These are phyloP conservation scores for Calocybe cyanea DNA, from an alignment of 768 basidiomycete species.

Conservation along the genomic window DNA sequence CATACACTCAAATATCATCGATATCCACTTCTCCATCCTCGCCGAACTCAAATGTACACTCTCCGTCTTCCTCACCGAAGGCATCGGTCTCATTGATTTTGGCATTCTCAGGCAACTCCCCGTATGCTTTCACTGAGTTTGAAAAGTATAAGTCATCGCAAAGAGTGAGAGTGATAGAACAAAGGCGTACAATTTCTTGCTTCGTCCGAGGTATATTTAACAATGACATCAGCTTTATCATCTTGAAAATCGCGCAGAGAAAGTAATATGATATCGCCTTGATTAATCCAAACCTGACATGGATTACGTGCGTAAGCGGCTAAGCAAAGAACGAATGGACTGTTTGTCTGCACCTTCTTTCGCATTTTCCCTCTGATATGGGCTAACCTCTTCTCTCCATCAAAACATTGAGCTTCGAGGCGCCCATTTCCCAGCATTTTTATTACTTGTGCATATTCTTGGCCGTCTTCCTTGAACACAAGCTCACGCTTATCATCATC, in stretches of 20 bases:
- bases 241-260: conserved; percentile 99
- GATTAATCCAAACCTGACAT: conserved; percentile 98
- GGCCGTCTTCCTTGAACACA: conserved; percentile 97
- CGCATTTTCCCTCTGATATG: conserved; percentile 99
- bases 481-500: conserved; percentile 98
- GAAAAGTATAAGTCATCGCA: conserved; percentile 1
- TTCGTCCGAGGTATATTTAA: conserved; percentile 97
- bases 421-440: conserved; percentile 99
- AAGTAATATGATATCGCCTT: conserved; percentile 92
- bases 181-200: conserved; percentile 66
- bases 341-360: conserved; percentile 87
- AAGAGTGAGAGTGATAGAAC: neutral
- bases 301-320: neutral
- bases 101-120: conserved; percentile 93
- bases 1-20: conserved; percentile 69
- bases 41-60: conserved; percentile 87
- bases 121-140: conserved; percentile 85
- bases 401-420: conserved; percentile 94
- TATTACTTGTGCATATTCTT: conserved; percentile 96
- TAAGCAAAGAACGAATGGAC: neutral
- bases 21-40: conserved; percentile 88
- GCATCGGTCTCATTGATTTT: conserved; percentile 97
- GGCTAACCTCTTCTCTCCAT: conserved; percentile 95
- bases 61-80: conserved; percentile 87
- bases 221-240: conserved; percentile 98